Evolutionary conservation across 2,329 filamentous ascomycete genomes (phyloP), one percentile per base, ranked within the genome.

Genomic region (Phialemonium atrogriseum): DNA sequence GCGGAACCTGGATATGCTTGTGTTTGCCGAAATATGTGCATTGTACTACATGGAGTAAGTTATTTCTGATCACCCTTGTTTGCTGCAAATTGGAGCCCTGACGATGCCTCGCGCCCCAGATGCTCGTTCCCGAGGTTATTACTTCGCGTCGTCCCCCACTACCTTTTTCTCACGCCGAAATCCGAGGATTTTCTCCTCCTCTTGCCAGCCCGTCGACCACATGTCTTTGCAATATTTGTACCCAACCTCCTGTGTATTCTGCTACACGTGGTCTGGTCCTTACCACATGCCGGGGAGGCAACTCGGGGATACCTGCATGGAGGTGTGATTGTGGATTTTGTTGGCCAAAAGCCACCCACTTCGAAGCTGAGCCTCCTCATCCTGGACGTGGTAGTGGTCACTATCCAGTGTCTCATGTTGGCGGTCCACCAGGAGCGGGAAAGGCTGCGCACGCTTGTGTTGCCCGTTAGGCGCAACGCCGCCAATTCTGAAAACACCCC

Each of bases 31-130:
- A 58, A 59, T 82, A 35, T 77, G 73, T 46, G 65, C 70, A 25
- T 45, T 82, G 44, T 83, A 83, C 51, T 82, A 81, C 51, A 75
- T 82, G 70, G 78, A 83, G 77, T 82, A 62, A 34, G 69, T 51
- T n/a, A 24, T 24, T 13, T 13, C 16, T n/a, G n/a, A n/a, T n/a
- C 17, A 14, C 11, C 27, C 24, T 14, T 28, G 10, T n/a, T 27
- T 34, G 22, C 5, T 19, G 6, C 21, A 11, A 13, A 30, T 7
- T 13, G 16, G 5, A n/a, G 10, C 24, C 17, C 27, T 44, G 21
- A 38, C 28, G 12, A 16, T 6, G 24, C 17, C 16, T 46, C 38
- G 28, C 7, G 33, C 24, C 38, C 19, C 41, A 82, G 77, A 49
- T 80, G 75, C 50, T 81, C 77, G 19, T 68, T 80, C 48, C 66